Base-by-base conservation (phyloP, 192 early-diverging fungal species). In the Podila epigama region DNA sequence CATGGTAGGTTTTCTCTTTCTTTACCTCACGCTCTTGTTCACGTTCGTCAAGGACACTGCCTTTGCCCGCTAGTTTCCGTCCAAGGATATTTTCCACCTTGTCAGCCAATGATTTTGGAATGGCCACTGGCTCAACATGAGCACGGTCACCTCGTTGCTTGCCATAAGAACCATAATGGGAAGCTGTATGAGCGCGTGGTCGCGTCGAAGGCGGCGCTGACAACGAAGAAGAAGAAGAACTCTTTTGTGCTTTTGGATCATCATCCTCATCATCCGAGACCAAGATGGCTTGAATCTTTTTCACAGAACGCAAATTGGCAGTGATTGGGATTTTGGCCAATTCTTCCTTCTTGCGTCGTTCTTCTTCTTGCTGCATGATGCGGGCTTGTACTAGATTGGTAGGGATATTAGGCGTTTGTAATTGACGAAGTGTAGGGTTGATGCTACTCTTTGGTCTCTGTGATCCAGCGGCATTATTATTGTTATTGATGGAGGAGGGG, bases 21-120 rank as follows among this genome's bases (percentile, higher is more conserved):
- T 5, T 66, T 77, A 68, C 72, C 72, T 77, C 72, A 10, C 66
- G 72, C 34, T 77, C 72, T 18, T 77, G 37, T 48, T 77, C 72
- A n/a, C 72, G 72, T n/a, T 77, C 72, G 29, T 77, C 72, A 1
- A 77, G 72, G 32, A 68, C 72, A 42, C 36, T 68, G 48, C 72
- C 72, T 54, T 77, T 77, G 65, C 72, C 72, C 33, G 72, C 72
- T 52, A 77, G 72, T 58, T 77, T 77, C n/a, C 72, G 72, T 42
- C 72, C 72, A 32, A 77, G 20, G 36, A 77, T 77, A 59, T 77
- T 51, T 28, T 77, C 72, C 13, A 77, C 72, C 40, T 77, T 65
- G 25, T 77, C 72, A 4, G 66, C 72, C 48, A 77, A 48, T 18
- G 55, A 50, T 50, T 77, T 77, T 12, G 72, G 72, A 20, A 77